A percentile compares a stretch with the other conserved stretches of the same genome.
phyloP scores from a whole-genome alignment of 129 eudicot species.

The Pseudognaphalium luteoalbum region DNA sequence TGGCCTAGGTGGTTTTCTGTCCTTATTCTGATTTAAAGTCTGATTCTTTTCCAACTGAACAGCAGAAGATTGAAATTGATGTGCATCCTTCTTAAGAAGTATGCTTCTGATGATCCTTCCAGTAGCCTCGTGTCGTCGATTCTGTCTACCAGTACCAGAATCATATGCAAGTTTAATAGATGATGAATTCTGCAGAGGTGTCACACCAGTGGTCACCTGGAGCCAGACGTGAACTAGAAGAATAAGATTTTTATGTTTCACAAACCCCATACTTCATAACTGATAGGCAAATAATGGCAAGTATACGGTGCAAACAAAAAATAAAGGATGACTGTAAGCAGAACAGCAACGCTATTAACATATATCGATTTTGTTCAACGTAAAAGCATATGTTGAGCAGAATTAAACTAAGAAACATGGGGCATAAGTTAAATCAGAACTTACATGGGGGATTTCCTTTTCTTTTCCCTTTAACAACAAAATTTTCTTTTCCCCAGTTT shows the following conservation, averaged over 20 bases:
- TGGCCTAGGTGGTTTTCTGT: conserved; percentile 75
- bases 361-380: no score
- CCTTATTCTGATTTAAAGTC: conserved; percentile 48
- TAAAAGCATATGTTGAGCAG: no score
- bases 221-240: no score
- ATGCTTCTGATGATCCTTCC: conserved; percentile 87
- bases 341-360: no score
- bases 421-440: conserved; percentile 2
- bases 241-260: no score
- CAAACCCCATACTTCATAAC: no score
- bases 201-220: no score
- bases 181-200: conserved; percentile 39
- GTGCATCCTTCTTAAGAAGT: conserved; percentile 65
- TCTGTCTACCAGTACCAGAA: conserved; percentile 45
- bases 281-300: no score
- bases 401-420: no score
- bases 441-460: conserved; percentile 68
- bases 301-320: no score
- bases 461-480: conserved; percentile 89
- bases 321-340: no score
- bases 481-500: conserved; percentile 72
- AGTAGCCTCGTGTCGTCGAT: conserved; percentile 57
- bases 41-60: conserved; percentile 40
- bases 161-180: conserved; percentile 41
- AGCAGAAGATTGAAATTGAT: conserved; percentile 40